These are phyloP conservation scores for Lathyrus aphaca DNA, from an alignment of 306 rosid species.

Conservation along the genomic window DNA sequence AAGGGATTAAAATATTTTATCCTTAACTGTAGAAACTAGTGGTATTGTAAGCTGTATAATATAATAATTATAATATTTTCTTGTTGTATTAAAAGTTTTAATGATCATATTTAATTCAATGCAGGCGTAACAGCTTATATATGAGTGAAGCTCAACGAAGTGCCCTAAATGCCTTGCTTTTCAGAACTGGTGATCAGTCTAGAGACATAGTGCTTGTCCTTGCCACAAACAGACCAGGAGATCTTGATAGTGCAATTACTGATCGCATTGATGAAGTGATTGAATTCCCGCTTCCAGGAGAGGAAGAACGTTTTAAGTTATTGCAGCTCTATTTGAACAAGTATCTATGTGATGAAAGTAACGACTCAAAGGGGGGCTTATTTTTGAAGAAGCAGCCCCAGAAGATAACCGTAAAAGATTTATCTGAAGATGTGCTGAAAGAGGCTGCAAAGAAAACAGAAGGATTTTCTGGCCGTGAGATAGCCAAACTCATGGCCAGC, in stretches of 20 bases:
- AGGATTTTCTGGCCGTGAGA: slow-evolving; percentile 98
- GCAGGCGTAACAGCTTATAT: slow-evolving; percentile 93
- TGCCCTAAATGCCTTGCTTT: slow-evolving; percentile 95
- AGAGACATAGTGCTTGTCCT: slow-evolving; percentile 95
- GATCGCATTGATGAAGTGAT: slow-evolving; percentile 97
- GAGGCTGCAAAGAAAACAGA: slow-evolving; percentile 83
- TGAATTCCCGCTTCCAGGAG: slow-evolving; percentile 93
- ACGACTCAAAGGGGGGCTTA: slow-evolving; percentile 51
- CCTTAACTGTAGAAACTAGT: no score
- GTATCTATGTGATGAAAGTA: slow-evolving; percentile 61
- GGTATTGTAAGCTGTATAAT: slow-evolving; percentile 21
- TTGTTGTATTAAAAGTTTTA: slow-evolving; percentile 26
- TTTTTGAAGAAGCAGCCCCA: slow-evolving; percentile 60
- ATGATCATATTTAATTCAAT: slow-evolving; percentile 29
- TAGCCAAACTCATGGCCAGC: slow-evolving; percentile 94
- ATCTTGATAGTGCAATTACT: slow-evolving; percentile 88
- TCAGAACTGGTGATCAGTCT: slow-evolving; percentile 97
- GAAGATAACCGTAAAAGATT: slow-evolving; percentile 59
- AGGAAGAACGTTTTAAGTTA: slow-evolving; percentile 83
- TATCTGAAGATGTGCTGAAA: slow-evolving; percentile 68
- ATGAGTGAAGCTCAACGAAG: slow-evolving; percentile 99
- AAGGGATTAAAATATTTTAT: background rate
- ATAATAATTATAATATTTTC: background rate
- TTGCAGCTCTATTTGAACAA: slow-evolving; percentile 80
- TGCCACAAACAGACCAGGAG: slow-evolving; percentile 97